These are phyloP conservation scores for Torulaspora franciscae DNA, from an alignment of 805 yeast species.

Conservation along the genomic window DNA sequence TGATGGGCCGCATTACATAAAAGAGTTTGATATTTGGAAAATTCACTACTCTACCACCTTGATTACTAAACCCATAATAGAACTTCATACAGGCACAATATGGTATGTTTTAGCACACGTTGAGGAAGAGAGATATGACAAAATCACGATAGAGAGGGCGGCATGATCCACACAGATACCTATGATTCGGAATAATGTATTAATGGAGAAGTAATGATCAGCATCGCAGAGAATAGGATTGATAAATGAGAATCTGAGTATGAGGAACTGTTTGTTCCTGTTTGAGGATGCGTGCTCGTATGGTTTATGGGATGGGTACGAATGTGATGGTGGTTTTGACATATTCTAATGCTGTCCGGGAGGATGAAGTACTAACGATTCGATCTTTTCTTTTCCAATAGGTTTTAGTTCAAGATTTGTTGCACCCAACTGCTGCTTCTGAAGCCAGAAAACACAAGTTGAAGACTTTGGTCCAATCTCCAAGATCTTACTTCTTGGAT, in stretches of 20 bases:
- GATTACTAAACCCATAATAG: constrained; percentile 1
- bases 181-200: neutral
- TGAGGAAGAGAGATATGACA: neutral
- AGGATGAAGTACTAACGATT: constrained; percentile 23
- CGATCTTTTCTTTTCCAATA: constrained; percentile 22
- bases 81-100: constrained; percentile 15
- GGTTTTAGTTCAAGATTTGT: constrained; percentile 99
- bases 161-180: neutral
- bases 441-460: constrained; percentile 97
- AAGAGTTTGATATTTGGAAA: constrained; percentile 8
- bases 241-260: too few species aligned
- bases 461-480: constrained; percentile 94
- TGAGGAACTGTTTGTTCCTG: too few species aligned
- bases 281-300: too few species aligned
- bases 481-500: constrained; percentile 99
- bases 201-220: neutral
- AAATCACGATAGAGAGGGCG: neutral
- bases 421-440: constrained; percentile 95
- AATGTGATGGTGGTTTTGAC: neutral
- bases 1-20: constrained; percentile 6
- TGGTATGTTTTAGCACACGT: constrained; percentile 15
- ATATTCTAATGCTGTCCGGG: neutral
- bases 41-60: constrained; percentile 1
- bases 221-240: too few species aligned
- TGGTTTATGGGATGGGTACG: too few species aligned